phyloP scores from a whole-genome alignment of 371 early-diverging fungal species.

The Mucor sp. region DNA sequence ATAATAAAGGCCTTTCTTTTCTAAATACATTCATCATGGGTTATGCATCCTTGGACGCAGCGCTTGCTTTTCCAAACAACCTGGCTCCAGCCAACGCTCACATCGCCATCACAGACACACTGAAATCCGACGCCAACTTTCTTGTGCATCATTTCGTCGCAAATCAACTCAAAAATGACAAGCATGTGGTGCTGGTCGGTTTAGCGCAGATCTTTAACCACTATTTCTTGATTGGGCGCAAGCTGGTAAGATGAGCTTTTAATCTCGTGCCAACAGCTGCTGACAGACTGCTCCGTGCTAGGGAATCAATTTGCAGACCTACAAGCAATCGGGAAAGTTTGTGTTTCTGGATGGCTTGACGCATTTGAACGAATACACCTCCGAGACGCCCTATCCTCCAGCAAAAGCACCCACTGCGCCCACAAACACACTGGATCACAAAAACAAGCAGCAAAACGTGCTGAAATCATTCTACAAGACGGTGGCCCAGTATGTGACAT shows the following conservation, averaged over 20 bases:
- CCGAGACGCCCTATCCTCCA: constrained; percentile 44
- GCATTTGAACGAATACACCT: constrained; percentile 52
- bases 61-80: constrained; percentile 50
- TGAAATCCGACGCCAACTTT: constrained; percentile 70
- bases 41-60: constrained; percentile 52
- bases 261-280: background rate
- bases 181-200: constrained; percentile 63
- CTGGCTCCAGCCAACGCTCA: constrained; percentile 51
- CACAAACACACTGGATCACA: constrained; percentile 33
- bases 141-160: constrained; percentile 71
- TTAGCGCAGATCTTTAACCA: constrained; percentile 69
- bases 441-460: background rate
- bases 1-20: background rate
- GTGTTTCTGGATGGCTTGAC: constrained; percentile 68
- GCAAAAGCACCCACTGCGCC: constrained; percentile 41
- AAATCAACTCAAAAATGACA: constrained; percentile 63
- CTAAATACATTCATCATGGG: constrained; percentile 37
- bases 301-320: constrained; percentile 65
- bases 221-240: constrained; percentile 67
- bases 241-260: constrained; percentile 70
- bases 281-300: constrained; percentile 10
- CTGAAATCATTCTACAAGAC: constrained; percentile 27
- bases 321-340: constrained; percentile 55
- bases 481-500: constrained; percentile 18
- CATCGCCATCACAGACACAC: constrained; percentile 65